A percentile compares a stretch with the other conserved stretches of the same genome.
Conservation (phyloP, 306 rosid species). For the Cyamopsis tetragonoloba region DNA sequence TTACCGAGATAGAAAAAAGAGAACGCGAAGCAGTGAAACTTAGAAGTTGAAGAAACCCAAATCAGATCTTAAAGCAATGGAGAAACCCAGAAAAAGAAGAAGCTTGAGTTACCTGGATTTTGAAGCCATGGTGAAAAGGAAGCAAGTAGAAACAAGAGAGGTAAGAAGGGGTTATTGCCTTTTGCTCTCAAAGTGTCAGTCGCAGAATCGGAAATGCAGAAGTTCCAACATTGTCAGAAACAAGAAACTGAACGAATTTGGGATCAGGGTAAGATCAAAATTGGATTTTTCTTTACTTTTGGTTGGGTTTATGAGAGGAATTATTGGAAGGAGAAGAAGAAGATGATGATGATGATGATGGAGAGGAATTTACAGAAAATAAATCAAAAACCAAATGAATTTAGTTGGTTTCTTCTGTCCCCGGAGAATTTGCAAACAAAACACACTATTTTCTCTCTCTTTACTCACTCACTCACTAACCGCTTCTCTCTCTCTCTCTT, state of each 20-base stretch:
- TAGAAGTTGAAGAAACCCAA: constrained; percentile 21
- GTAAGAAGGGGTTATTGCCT: not conserved
- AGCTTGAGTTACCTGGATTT: constrained; percentile 62
- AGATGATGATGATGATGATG: too few species aligned
- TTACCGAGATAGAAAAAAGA: not conserved
- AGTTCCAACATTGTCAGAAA: constrained; percentile 49
- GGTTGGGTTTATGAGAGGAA: not conserved
- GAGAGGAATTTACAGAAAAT: constrained; percentile 37
- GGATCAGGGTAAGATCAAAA: constrained; percentile 32
- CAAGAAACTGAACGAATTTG: constrained; percentile 17
- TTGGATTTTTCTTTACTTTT: not conserved
- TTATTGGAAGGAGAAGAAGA: not conserved
- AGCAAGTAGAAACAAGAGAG: not conserved
- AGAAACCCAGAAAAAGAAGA: not conserved
- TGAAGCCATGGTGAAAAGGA: constrained; percentile 49
- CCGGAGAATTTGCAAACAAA: constrained; percentile 32
- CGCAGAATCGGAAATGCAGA: constrained; percentile 29
- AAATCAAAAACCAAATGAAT: constrained; percentile 35
- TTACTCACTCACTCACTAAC: not conserved
- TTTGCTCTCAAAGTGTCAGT: constrained; percentile 18
- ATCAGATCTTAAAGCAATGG: constrained; percentile 47
- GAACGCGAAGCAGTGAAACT: not conserved
- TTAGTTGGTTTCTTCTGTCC: constrained; percentile 56
- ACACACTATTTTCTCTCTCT: not conserved
- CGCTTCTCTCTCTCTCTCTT: not conserved